Evolutionary conservation across 768 basidiomycete species (phyloP).

Genomic region (Rhizopogon roseolus): DNA sequence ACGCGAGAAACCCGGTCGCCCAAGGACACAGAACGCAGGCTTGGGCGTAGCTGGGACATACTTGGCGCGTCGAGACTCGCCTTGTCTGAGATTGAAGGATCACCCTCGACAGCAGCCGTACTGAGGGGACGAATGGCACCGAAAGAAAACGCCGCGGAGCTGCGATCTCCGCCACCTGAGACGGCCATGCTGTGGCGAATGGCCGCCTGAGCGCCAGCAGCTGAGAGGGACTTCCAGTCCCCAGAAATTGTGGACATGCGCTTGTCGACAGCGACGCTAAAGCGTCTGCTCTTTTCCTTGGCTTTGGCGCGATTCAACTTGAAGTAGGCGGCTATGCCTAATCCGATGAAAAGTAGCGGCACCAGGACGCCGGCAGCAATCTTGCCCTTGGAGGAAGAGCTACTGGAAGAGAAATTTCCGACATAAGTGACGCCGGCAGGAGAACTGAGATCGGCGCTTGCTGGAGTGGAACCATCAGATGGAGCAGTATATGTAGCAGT

Average conservation of each 20-base stretch:
- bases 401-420: constrained; percentile 30
- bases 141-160: constrained; percentile 51
- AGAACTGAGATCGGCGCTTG: constrained; percentile 35
- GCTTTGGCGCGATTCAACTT: constrained; percentile 45
- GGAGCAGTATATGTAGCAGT: constrained; percentile 54
- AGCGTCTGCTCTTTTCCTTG: constrained; percentile 50
- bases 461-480: constrained; percentile 31
- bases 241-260: constrained; percentile 79
- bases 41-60: constrained; percentile 47
- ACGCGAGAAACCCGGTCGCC: constrained; percentile 55
- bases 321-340: constrained; percentile 46
- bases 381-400: constrained; percentile 43
- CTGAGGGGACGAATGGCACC: constrained; percentile 49
- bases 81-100: constrained; percentile 27
- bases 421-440: constrained; percentile 35
- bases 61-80: constrained; percentile 33
- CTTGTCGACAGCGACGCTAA: constrained; percentile 66
- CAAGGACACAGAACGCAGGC: constrained; percentile 46
- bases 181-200: constrained; percentile 66
- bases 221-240: constrained; percentile 73
- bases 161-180: constrained; percentile 28
- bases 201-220: constrained; percentile 67
- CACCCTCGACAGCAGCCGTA: constrained; percentile 39
- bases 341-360: constrained; percentile 51
- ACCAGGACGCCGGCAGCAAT: constrained; percentile 64